Conservation (phyloP, 2,329 filamentous ascomycete species). For the Colletotrichum simmondsii region DNA sequence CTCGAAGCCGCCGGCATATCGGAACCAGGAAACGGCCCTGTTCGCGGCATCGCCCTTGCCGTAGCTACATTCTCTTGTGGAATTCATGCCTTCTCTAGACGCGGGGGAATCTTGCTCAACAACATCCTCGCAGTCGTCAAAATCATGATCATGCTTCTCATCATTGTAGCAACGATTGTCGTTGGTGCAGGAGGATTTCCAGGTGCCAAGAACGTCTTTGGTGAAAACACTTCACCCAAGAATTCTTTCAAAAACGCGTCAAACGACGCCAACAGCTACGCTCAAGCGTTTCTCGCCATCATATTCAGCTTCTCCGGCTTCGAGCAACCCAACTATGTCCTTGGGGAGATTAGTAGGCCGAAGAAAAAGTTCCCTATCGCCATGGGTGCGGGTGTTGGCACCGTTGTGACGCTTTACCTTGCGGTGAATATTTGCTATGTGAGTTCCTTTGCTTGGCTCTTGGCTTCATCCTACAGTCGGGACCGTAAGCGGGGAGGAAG, state of each 20-base stretch:
- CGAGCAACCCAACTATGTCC: slow-evolving; percentile 50
- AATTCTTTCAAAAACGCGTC: slow-evolving; percentile 40
- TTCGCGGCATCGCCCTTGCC: slow-evolving; percentile 59
- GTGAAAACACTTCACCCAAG: slow-evolving; percentile 40
- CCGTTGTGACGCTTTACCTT: slow-evolving; percentile 46
- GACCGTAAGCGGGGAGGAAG: too few species aligned
- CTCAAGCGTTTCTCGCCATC: slow-evolving; percentile 54
- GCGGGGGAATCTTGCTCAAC: slow-evolving; percentile 61
- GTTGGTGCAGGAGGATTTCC: slow-evolving; percentile 43
- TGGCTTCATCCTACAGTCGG: too few species aligned
- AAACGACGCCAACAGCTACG: slow-evolving; percentile 44
- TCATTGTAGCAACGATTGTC: slow-evolving; percentile 48
- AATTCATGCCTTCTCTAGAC: slow-evolving; percentile 59
- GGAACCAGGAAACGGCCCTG: slow-evolving; percentile 43
- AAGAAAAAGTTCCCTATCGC: slow-evolving; percentile 46
- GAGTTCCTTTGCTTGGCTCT: slow-evolving; percentile 41
- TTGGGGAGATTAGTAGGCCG: slow-evolving; percentile 46
- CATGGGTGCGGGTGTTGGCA: slow-evolving; percentile 43
- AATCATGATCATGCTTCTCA: slow-evolving; percentile 56
- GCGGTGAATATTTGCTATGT: slow-evolving; percentile 51
- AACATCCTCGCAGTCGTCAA: slow-evolving; percentile 63
- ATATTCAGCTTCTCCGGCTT: slow-evolving; percentile 52
- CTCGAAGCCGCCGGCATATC: slow-evolving; percentile 46
- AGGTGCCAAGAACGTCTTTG: slow-evolving; percentile 39
- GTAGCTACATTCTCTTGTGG: slow-evolving; percentile 55